phyloP scores from a whole-genome alignment of 176 grass and related monocot species.

The Phyllostachys edulis region DNA sequence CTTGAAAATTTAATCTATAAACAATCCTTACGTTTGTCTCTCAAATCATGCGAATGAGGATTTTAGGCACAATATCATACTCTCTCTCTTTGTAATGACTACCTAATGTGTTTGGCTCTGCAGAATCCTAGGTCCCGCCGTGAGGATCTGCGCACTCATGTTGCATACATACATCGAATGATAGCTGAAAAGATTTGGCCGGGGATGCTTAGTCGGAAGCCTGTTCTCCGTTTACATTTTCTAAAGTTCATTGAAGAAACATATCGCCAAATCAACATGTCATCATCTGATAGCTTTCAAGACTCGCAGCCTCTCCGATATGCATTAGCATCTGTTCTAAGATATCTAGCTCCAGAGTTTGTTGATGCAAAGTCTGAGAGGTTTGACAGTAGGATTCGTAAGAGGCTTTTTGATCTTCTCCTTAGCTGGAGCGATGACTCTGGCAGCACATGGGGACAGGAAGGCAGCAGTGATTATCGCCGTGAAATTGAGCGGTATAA shows the following conservation, averaged over 20 bases:
- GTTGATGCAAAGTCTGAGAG: constrained; percentile 76
- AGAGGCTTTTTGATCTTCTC: constrained; percentile 85
- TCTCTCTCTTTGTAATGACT: constrained; percentile 17
- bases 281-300: constrained; percentile 70
- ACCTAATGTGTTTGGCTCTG: constrained; percentile 35
- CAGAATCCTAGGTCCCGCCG: constrained; percentile 87
- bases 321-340: constrained; percentile 80
- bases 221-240: constrained; percentile 77
- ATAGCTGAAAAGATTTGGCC: constrained; percentile 98
- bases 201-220: constrained; percentile 77
- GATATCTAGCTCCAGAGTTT: constrained; percentile 95
- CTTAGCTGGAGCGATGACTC: constrained; percentile 94
- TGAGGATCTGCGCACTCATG: constrained; percentile 91
- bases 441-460: constrained; percentile 68
- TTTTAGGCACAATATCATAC: constrained; percentile 13
- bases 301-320: constrained; percentile 88
- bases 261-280: constrained; percentile 60
- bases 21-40: background rate
- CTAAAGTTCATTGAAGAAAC: constrained; percentile 89
- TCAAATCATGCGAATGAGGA: constrained; percentile 13
- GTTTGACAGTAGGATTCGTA: constrained; percentile 79
- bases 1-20: constrained; percentile 5
- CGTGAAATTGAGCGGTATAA: constrained; percentile 95
- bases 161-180: constrained; percentile 85
- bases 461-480: constrained; percentile 64